Percentiles rank a stretch among this genome's conserved stretches.
phyloP scores from a whole-genome alignment of 306 rosid species.

The Canavalia ensiformis region DNA sequence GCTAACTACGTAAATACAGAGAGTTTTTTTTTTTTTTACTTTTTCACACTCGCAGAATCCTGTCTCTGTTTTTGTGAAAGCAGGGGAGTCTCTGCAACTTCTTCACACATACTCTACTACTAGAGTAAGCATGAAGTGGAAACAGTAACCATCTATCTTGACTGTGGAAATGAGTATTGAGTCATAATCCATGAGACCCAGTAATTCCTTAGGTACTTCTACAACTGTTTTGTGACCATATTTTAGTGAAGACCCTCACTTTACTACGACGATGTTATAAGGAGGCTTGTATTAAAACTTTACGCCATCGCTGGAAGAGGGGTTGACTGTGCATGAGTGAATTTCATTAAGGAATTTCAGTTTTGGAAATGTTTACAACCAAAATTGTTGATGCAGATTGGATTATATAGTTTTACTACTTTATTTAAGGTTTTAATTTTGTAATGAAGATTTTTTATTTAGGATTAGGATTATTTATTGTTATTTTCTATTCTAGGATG shows the following conservation, averaged over 20 bases:
- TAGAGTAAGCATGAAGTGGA: conserved; percentile 38
- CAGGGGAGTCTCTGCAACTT: conserved; percentile 36
- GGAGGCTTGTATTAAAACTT: conserved; percentile 25
- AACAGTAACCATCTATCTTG: conserved; percentile 28
- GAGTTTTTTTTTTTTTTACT: not conserved
- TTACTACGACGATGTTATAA: conserved; percentile 1
- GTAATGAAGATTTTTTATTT: not conserved
- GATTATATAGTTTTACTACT: not conserved
- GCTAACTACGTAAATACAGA: not conserved
- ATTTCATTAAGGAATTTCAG: not conserved
- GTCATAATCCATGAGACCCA: not conserved
- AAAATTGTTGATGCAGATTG: not conserved
- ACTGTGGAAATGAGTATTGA: not conserved
- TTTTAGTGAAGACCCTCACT: not conserved
- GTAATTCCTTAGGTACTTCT: not conserved
- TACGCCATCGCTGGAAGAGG: conserved; percentile 8
- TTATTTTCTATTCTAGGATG: not conserved
- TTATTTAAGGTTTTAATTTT: not conserved
- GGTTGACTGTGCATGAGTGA: conserved; percentile 16
- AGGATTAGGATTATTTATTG: not conserved
- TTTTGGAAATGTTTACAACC: not conserved
- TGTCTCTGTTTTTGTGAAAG: conserved; percentile 15
- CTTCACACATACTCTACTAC: conserved; percentile 1
- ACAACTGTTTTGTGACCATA: not conserved
- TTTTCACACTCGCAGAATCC: not conserved